phyloP scores from a whole-genome alignment of 306 rosid species.

The Oemleria cerasiformis region DNA sequence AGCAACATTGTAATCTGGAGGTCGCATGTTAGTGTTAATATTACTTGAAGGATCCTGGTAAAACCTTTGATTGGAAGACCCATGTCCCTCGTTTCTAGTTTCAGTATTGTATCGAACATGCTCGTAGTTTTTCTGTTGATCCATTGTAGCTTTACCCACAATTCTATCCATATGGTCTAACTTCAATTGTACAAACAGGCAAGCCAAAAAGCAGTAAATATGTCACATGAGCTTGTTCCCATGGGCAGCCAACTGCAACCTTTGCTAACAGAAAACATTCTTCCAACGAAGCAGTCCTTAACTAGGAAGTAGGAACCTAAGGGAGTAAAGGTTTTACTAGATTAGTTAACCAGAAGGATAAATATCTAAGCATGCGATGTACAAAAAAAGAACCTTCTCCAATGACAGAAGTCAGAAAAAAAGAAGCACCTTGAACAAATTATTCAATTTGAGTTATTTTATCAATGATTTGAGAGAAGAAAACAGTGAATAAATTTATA shows the following conservation, averaged over 20 bases:
- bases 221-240: constrained; percentile 16
- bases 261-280: constrained; percentile 17
- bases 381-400: constrained; percentile 5
- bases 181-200: constrained; percentile 23
- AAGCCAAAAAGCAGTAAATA: constrained; percentile 9
- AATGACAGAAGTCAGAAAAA: background rate
- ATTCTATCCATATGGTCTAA: constrained; percentile 26
- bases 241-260: constrained; percentile 12
- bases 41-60: constrained; percentile 47
- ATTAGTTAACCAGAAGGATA: background rate
- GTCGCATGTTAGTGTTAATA: constrained; percentile 48
- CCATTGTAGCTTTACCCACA: constrained; percentile 26
- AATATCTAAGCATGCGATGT: background rate
- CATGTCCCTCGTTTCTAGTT: constrained; percentile 50
- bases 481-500: background rate
- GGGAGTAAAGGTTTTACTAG: background rate
- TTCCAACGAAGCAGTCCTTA: constrained; percentile 25
- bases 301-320: constrained; percentile 10
- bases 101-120: constrained; percentile 46
- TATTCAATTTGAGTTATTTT: constrained; percentile 2
- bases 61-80: constrained; percentile 42
- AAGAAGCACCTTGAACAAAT: background rate
- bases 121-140: constrained; percentile 39
- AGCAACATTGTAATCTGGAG: constrained; percentile 48
- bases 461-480: background rate